Conservation (phyloP, 2,329 filamentous ascomycete genomes). For the Exophiala xenobiotica region DNA sequence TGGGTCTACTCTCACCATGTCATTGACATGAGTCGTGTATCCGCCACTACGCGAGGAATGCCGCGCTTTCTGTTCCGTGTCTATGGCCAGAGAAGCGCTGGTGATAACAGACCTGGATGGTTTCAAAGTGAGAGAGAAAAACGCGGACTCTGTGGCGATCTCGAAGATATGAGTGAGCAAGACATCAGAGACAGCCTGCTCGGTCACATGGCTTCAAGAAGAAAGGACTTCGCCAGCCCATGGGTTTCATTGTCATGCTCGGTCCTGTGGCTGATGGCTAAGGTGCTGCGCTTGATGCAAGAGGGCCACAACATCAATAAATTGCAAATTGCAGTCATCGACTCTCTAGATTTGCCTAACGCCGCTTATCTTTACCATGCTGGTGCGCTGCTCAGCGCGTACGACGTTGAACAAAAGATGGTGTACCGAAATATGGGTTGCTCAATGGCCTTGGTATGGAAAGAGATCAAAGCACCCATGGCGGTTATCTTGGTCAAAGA, state of each 20-base stretch:
- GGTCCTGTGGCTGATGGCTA: not conserved
- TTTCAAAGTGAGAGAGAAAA: slow-evolving; percentile 3
- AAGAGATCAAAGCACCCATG: not conserved
- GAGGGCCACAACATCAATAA: not conserved
- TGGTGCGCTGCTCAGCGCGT: not conserved
- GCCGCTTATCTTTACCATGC: not conserved
- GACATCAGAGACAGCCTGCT: slow-evolving; percentile 2
- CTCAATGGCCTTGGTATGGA: slow-evolving; percentile 1
- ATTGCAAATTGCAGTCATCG: not conserved
- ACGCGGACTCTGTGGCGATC: not conserved
- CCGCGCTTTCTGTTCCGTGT: slow-evolving; percentile 1
- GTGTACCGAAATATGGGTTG: not conserved
- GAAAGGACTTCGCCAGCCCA: slow-evolving; percentile 2
- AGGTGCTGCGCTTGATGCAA: not conserved
- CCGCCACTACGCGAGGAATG: not conserved
- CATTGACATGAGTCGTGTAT: not conserved
- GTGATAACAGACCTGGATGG: not conserved
- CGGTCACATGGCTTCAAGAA: not conserved
- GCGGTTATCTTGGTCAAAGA: not conserved
- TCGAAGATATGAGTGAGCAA: slow-evolving; percentile 4
- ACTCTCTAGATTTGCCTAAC: not conserved
- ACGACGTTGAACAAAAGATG: not conserved
- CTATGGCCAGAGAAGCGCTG: not conserved
- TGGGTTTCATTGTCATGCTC: slow-evolving; percentile 11
- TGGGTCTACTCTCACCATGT: not conserved